Evolutionary conservation across 1,284 basidiomycete genomes (phyloP).

Genomic region (Hymenochaete sp.): DNA sequence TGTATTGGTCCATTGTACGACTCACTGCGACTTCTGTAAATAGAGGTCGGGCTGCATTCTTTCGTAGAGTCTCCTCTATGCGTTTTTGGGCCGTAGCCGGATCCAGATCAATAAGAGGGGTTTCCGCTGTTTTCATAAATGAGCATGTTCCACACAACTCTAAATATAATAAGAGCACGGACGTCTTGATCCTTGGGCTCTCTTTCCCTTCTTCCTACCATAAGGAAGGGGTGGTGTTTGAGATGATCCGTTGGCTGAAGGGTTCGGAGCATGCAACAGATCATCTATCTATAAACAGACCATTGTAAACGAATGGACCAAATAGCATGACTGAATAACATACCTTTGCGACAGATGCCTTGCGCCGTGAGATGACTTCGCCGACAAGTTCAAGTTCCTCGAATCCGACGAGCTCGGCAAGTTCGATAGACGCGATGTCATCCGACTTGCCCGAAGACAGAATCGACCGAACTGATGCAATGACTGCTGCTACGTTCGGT

Average conservation of each 20-base stretch:
- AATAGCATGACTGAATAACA: too few relatives aligned
- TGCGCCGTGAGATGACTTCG: constrained; percentile 27
- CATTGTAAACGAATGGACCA: too few relatives aligned
- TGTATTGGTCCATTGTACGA: constrained; percentile 22
- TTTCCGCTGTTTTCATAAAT: constrained; percentile 11
- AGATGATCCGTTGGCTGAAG: too few relatives aligned
- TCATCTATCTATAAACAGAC: constrained; percentile 7
- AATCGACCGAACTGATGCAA: constrained; percentile 25
- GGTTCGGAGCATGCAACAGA: constrained; percentile 1
- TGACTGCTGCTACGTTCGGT: constrained; percentile 25
- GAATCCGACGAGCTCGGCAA: constrained; percentile 81
- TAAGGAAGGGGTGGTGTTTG: constrained; percentile 12
- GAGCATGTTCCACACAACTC: not conserved
- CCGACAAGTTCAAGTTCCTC: constrained; percentile 70
- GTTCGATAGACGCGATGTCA: constrained; percentile 71
- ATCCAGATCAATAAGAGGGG: constrained; percentile 32
- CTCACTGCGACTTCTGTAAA: constrained; percentile 51
- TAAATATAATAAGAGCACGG: constrained; percentile 20
- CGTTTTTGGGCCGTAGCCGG: constrained; percentile 51
- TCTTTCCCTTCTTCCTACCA: constrained; percentile 21
- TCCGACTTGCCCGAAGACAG: constrained; percentile 33
- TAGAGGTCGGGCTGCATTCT: constrained; percentile 61
- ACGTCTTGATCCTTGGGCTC: constrained; percentile 23
- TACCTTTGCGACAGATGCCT: constrained; percentile 7
- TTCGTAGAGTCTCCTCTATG: constrained; percentile 56